Evolutionary conservation across 2,329 filamentous ascomycete species (phyloP), one percentile per base, ranked within the genome.

Genomic region (Monosporascus sp.): DNA sequence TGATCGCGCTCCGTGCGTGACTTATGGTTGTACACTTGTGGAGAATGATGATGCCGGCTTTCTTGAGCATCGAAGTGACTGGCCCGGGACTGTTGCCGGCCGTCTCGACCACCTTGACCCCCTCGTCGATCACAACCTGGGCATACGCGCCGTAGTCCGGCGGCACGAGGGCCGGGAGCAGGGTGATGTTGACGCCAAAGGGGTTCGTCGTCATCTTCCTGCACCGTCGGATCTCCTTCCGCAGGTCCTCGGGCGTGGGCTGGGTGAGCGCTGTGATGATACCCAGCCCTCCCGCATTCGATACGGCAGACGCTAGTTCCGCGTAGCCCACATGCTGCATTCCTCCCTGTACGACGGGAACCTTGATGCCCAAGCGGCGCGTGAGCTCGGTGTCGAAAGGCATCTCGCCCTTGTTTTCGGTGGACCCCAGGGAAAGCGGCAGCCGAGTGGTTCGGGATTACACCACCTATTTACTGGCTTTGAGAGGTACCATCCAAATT

Each of bases 1-100:
- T 96, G 54, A 96, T 81, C 48, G 94, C 94, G 60, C 88, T 91
- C 71, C 90, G 83, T 20, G 94, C 94, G 70, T 99, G 94, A 52
- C 91, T 80, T 74, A 99, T 96, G 5, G 90, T 95, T 8, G 94
- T 99, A 78, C 94, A 97, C 77, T 99, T 99, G 82, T 99, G 94
- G 53, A 99, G 77, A 63, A 99, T 85, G 52, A 82, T 93, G 65
- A 83, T 82, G 53, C 84, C 85, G 6, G 86, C 88, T 56, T 81
- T 81, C 76, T 97, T 99, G 51, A 99, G 81, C 77, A 90, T 83
- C 68, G 83, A 79, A 71, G 99, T 97, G 59, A 99, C 87, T 3
- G 92, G 91, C 1, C 91, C 94, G 0, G 94, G 94, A 50, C 75
- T 78, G 77, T 96, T 96, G 51, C 91, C 91, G 1, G 91, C 91